Conservation (phyloP, 306 rosid genomes). For the Sindora glabra region DNA sequence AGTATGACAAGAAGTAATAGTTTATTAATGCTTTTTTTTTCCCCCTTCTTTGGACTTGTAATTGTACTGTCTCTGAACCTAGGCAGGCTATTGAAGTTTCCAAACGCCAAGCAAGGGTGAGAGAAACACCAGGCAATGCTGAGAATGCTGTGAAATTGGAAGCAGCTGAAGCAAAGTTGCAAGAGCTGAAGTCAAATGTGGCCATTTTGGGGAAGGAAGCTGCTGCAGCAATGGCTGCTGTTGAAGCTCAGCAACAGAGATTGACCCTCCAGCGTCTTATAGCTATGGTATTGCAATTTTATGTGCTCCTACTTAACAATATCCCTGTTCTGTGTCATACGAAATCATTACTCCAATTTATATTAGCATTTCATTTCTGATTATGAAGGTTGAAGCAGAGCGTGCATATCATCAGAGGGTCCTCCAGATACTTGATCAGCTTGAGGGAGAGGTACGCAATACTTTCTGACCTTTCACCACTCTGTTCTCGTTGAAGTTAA, state of each 20-base stretch:
- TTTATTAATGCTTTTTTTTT: constrained; percentile 6
- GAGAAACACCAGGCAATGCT: constrained; percentile 77
- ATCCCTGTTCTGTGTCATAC: background rate
- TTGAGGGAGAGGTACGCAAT: constrained; percentile 79
- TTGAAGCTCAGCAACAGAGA: constrained; percentile 97
- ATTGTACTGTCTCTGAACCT: constrained; percentile 51
- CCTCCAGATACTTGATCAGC: constrained; percentile 82
- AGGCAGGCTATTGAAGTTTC: constrained; percentile 96
- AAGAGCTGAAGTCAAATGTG: constrained; percentile 82
- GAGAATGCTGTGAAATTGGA: constrained; percentile 76
- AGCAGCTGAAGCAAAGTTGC: constrained; percentile 78
- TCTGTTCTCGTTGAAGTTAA: background rate
- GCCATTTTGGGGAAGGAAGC: constrained; percentile 95
- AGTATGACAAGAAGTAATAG: background rate
- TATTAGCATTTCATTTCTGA: constrained; percentile 9
- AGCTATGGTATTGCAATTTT: constrained; percentile 59
- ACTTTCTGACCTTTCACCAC: background rate
- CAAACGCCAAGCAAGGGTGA: constrained; percentile 72
- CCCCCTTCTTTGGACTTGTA: constrained; percentile 13
- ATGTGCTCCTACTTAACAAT: background rate
- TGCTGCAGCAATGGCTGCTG: constrained; percentile 95
- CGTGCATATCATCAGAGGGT: constrained; percentile 80
- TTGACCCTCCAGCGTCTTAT: constrained; percentile 91
- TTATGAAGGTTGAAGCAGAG: constrained; percentile 83
- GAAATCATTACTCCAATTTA: background rate